Conservation (phyloP, 306 rosid species). For the Cicer cuneatum region DNA sequence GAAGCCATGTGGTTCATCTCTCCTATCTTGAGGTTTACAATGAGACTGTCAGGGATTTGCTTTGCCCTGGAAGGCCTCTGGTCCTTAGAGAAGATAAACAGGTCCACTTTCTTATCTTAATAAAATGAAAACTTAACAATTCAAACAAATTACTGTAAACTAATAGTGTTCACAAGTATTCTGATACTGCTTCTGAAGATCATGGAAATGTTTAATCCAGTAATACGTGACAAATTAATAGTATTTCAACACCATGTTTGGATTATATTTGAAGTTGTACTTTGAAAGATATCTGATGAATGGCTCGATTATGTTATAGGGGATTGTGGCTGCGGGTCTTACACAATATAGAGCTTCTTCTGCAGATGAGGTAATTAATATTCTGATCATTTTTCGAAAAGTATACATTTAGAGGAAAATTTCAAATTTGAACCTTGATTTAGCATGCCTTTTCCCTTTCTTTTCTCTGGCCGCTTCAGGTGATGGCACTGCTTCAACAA, state of each 20-base stretch:
- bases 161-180: not conserved
- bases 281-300: conserved; percentile 32
- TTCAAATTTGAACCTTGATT: conserved; percentile 26
- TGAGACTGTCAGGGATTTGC: conserved; percentile 89
- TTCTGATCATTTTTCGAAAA: conserved; percentile 32
- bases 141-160: not conserved
- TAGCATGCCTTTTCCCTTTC: conserved; percentile 8
- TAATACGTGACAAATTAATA: conserved; percentile 23
- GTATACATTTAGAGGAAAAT: conserved; percentile 7
- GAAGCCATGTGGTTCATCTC: conserved; percentile 83
- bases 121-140: not conserved
- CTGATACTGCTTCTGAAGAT: not conserved
- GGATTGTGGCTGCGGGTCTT: conserved; percentile 92
- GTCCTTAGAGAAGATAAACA: conserved; percentile 97
- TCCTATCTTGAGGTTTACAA: conserved; percentile 97
- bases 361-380: conserved; percentile 85
- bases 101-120: conserved; percentile 46
- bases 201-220: conserved; percentile 7
- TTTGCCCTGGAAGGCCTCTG: conserved; percentile 94
- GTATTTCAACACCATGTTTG: not conserved
- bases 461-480: conserved; percentile 59
- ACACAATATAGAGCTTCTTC: conserved; percentile 96
- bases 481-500: conserved; percentile 93
- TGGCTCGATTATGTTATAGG: conserved; percentile 56
- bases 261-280: conserved; percentile 13